Base-by-base conservation (phyloP, 2,329 filamentous ascomycete species). In the Rosellinia necatrix region DNA sequence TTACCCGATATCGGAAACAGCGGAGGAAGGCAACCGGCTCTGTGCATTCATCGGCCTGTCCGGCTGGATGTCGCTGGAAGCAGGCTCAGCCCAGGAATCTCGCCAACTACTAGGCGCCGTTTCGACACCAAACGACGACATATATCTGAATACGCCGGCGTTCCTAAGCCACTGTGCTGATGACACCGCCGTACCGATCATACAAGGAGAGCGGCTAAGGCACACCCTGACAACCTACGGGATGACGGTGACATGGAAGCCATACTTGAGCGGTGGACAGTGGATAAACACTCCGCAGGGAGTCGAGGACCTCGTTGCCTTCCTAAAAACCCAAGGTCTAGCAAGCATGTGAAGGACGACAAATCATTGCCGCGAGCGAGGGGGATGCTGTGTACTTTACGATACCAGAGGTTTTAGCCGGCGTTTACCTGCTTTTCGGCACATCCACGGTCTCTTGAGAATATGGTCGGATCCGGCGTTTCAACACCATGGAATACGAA, bases 101-200 rank as follows among this genome's bases (percentile, higher is more conserved):
- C 65, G 75, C 30, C 58, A 59, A 13, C 38, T 70, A 0, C 60
- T 79, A 6, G 60, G 56, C n/a, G n/a, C n/a, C n/a, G n/a, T 2
- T 47, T 75, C 3, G 35, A 8, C 13, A 17, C 4, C 4, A 32
- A 42, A 35, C 10, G 58, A 71, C 50, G 59, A 64, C 5, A 65
- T 75, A 1, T 19, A 76, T 9, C 60, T 63, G 27, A 70, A 72
- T n/a, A 81, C 77, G 30, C 78, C 77, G 0, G 62, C 78, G 3
- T 67, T 81, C 49, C 62, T 81, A 6, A 70, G 77, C 57, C 78
- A 81, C 57, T 79, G 74, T 42, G 58, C 62, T 2, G 73, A 81
- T 40, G 78, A 81, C 54, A 68, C 70, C 0, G 56, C 75, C 9
- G 74, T 80, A 0, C 56, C 69, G 46, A 59, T 79, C 1, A 60